phyloP scores from a whole-genome alignment of 2,329 filamentous ascomycete genomes.

The Anisogramma anomala region DNA sequence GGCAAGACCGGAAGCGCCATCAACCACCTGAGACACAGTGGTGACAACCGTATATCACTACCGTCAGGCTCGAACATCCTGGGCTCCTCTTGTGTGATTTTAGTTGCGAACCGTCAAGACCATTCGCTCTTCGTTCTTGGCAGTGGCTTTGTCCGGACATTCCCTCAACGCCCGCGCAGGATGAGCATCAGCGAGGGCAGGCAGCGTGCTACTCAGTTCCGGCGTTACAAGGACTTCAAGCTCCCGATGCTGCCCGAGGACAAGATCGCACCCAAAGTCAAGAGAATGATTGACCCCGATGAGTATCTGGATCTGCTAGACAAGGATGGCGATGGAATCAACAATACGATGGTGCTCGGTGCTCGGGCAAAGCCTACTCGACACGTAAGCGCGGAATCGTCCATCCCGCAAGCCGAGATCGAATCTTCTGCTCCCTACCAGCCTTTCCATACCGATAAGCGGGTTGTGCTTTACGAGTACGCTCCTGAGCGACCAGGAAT shows the following conservation, averaged over 20 bases:
- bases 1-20: slow-evolving; percentile 61
- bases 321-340: slow-evolving; percentile 41
- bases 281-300: slow-evolving; percentile 44
- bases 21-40: slow-evolving; percentile 60
- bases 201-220: slow-evolving; percentile 40
- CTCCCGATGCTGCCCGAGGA: slow-evolving; percentile 52
- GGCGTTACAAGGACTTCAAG: slow-evolving; percentile 54
- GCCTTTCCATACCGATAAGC: slow-evolving; percentile 84
- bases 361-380: slow-evolving; percentile 27
- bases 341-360: slow-evolving; percentile 42
- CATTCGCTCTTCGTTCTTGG: slow-evolving; percentile 55
- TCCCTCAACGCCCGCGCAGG: slow-evolving; percentile 46
- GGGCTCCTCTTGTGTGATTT: slow-evolving; percentile 49
- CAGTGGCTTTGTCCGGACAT: slow-evolving; percentile 54
- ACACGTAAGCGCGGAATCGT: slow-evolving; percentile 44
- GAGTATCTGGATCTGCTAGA: slow-evolving; percentile 44
- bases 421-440: slow-evolving; percentile 94
- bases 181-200: slow-evolving; percentile 42
- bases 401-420: slow-evolving; percentile 69
- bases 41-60: slow-evolving; percentile 62
- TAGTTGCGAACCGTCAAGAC: slow-evolving; percentile 51
- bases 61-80: slow-evolving; percentile 44
- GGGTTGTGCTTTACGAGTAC: slow-evolving; percentile 68
- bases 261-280: slow-evolving; percentile 42
- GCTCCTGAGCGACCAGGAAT: slow-evolving; percentile 16